Percentiles rank a stretch among this genome's conserved stretches.
These are phyloP conservation scores for Lumnitzera racemosa DNA, from an alignment of 345 rosid species.

Conservation along the genomic window DNA sequence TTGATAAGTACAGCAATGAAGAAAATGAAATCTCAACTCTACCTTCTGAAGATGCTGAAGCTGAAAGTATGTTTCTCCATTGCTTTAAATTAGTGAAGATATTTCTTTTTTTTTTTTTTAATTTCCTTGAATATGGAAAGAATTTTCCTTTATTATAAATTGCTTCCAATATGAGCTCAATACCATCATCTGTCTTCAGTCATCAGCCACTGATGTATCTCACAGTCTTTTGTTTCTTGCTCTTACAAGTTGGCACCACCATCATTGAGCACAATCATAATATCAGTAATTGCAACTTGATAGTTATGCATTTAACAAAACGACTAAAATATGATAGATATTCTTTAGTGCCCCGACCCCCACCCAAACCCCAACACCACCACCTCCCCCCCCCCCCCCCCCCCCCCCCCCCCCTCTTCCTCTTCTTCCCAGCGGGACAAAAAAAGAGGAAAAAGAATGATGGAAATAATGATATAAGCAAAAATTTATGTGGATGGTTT, in stretches of 20 bases:
- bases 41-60: slow-evolving; percentile 21
- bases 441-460: too few relatives aligned
- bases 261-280: neutral
- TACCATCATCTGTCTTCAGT: neutral
- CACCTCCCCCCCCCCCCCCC: too few relatives aligned
- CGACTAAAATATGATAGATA: too few relatives aligned
- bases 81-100: slow-evolving; percentile 1
- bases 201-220: neutral
- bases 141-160: neutral
- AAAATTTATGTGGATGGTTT: too few relatives aligned
- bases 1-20: slow-evolving; percentile 18
- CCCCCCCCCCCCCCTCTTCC: too few relatives aligned
- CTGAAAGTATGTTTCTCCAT: slow-evolving; percentile 35
- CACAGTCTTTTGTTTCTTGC: neutral
- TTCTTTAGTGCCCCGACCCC: too few relatives aligned
- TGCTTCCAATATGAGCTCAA: neutral
- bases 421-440: too few relatives aligned
- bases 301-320: too few relatives aligned
- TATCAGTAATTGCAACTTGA: neutral
- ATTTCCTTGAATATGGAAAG: neutral
- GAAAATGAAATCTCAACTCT: slow-evolving; percentile 21
- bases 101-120: neutral
- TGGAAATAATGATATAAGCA: too few relatives aligned
- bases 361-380: neutral
- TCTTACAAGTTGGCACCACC: neutral